Evolutionary conservation across 257 asterid genomes (phyloP), one percentile per base, ranked within the genome.

Genomic region (Ajuga chamaepitys): DNA sequence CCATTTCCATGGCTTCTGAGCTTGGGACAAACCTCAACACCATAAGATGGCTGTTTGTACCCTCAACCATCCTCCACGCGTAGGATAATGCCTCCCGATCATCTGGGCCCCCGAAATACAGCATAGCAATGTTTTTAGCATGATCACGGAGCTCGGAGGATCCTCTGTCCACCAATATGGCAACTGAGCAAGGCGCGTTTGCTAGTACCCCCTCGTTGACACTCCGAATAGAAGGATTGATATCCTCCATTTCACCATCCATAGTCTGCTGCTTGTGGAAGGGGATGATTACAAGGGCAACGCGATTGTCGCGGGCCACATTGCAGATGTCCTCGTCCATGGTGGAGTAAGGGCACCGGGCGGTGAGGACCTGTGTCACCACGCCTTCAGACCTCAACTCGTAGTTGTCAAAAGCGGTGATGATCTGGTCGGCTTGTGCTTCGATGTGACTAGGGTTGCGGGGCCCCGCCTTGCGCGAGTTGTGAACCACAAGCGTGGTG

Each of bases 291-390:
- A 93, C 63, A 38, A 93, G 53, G 0, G 95, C 66, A 0, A 90
- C 81, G 0, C 90, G 84, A 41, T 81, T 85, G 14, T 88, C 97
- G 66, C 73, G 77, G 0, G 96, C 97, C 4, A 89, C 58, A 18
- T 55, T 79, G 81, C 97, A 87, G 17, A 93, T 79, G 61, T 89
- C 99, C 16, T 83, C 96, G 45, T 88, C 96, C 97, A 93, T 93
- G 52, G 90, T 77, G n/a, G 89, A 28, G 75, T 78, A 82, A 21
- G 91, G 65, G 18, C 88, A 85, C 11, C 83, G 77, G 0, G 95
- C 92, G 0, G 97, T 88, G 47, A 88, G 68, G 5, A 80, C 82
- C 58, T 90, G 91, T 7, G 93, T 82, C 14, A 72, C 18, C n/a
- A 93, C 92, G 1, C 89, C 89, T 38, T 88, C 88, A 0, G 89